These are phyloP conservation scores for Boletus speciosus DNA, from an alignment of 768 basidiomycete species.

Conservation along the genomic window DNA sequence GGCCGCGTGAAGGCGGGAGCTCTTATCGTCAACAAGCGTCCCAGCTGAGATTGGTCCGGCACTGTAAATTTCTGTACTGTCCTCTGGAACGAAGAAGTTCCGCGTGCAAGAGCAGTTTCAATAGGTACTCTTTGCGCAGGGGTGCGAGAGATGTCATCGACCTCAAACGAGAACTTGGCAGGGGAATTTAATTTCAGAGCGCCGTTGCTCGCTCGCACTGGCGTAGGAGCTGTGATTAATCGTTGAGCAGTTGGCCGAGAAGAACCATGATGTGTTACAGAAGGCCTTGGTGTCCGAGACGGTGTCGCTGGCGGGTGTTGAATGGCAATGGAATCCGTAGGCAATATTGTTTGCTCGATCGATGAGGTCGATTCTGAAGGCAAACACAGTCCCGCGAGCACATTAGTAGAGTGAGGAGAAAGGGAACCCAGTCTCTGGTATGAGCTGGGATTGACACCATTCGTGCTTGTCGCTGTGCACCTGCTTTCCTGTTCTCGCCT, in stretches of 20 bases:
- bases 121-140: conserved; percentile 67
- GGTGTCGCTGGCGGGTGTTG: conserved; percentile 25
- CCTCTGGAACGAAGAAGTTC: conserved; percentile 49
- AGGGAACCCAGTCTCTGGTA: conserved; percentile 50
- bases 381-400: conserved; percentile 39
- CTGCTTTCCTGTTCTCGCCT: conserved; percentile 18
- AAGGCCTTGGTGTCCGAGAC: conserved; percentile 12
- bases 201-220: conserved; percentile 16
- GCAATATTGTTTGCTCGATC: conserved; percentile 10
- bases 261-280: conserved; percentile 13
- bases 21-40: conserved; percentile 12
- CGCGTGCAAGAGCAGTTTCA: conserved; percentile 46
- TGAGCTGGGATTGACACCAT: conserved; percentile 10
- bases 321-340: conserved; percentile 1
- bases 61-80: conserved; percentile 33
- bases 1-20: conserved; percentile 41
- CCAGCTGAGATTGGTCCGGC: conserved; percentile 20
- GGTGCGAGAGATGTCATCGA: conserved; percentile 44
- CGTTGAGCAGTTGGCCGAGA: conserved; percentile 22
- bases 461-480: conserved; percentile 33
- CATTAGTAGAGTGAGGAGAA: conserved; percentile 53
- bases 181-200: conserved; percentile 23
- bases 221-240: conserved; percentile 31
- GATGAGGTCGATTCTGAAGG: conserved; percentile 17
- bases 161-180: conserved; percentile 33